phyloP scores from a whole-genome alignment of 2,329 filamentous ascomycete species.

The Epichloe uncinata region DNA sequence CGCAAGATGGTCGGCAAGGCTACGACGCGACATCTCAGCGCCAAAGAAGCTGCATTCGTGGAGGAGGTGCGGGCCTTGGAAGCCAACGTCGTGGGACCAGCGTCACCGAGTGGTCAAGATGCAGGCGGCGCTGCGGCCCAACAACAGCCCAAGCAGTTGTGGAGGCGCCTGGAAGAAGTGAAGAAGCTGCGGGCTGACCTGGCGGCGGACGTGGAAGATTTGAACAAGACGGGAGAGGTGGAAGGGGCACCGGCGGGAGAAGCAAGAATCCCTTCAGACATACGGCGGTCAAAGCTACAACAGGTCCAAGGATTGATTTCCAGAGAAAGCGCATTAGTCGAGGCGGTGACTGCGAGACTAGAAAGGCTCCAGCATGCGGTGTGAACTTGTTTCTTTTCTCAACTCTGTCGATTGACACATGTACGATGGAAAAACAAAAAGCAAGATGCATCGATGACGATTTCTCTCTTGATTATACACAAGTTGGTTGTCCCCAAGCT shows the following conservation, averaged over 20 bases:
- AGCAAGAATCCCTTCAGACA: slow-evolving; percentile 43
- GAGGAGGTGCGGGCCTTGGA: slow-evolving; percentile 43
- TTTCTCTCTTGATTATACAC: too few relatives aligned
- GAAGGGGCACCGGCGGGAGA: slow-evolving; percentile 23
- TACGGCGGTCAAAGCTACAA: slow-evolving; percentile 48
- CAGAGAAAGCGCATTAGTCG: slow-evolving; percentile 53
- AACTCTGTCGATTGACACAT: too few relatives aligned
- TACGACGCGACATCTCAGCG: slow-evolving; percentile 28
- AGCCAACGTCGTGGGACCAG: slow-evolving; percentile 28
- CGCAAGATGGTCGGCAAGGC: slow-evolving; percentile 29
- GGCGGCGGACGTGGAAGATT: slow-evolving; percentile 33
- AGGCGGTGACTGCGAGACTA: slow-evolving; percentile 49
- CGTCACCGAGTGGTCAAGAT: neutral
- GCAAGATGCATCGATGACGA: too few relatives aligned
- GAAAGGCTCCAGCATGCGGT: slow-evolving; percentile 36
- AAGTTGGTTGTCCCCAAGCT: too few relatives aligned
- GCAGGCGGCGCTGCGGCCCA: neutral
- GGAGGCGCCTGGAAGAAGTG: slow-evolving; percentile 15
- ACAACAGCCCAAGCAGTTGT: slow-evolving; percentile 5
- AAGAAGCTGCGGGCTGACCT: slow-evolving; percentile 36
- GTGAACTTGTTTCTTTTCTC: slow-evolving; percentile 7
- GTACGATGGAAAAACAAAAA: too few relatives aligned
- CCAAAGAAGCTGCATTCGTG: slow-evolving; percentile 31
- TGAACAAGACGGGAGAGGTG: slow-evolving; percentile 21
- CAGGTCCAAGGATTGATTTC: slow-evolving; percentile 52